Evolutionary conservation across 1,284 basidiomycete genomes (phyloP), one percentile per base, ranked within the genome.

Genomic region (Moesziomyces aphidis): DNA sequence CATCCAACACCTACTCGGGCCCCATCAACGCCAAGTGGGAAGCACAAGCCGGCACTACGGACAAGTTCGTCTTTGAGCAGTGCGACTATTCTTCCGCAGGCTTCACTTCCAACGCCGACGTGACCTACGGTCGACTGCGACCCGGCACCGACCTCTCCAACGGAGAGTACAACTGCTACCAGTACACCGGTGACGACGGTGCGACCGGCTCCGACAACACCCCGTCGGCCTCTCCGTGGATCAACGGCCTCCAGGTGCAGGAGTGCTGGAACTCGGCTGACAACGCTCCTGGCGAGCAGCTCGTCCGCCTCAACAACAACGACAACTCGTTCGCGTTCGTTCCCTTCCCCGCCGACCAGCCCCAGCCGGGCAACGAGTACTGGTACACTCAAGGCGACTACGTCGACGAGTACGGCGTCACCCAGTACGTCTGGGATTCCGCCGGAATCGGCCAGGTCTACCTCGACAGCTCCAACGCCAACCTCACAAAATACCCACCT

Each of bases 1-100:
- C 26, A 48, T 51, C 56, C 4, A 60, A 55, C 44, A 43, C 50
- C 26, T 64, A 65, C 61, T 21, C 54, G 3, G 67, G 61, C 3
- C 61, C 61, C 5, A 22, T 70, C 22, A 65, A 70, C 39, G 34
- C 43, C 24, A 26, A 55, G 5, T 61, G 44, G 42, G 53, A 70
- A 43, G 61, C 67, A 3, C 21, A 70, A 9, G n/a, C 42, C 5
- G 24, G 9, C 10, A 64, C 61, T 3, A 23, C 52, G 17, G 51
- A 60, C 53, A 34, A 47, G 19, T 70, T 70, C 51, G 34, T 70
- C 39, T 65, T 70, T 23, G 55, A 70, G 46, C 46, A 60, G 57
- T 70, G 67, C 42, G 57, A 60, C 49, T 70, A 56, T 45, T 61
- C 56, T n/a, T n/a, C 46, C 23, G 10, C 23, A 4, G 67, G 67